Evolutionary conservation across 345 rosid species (phyloP), one percentile per base, ranked within the genome.

Genomic region (Anacardium occidentale): DNA sequence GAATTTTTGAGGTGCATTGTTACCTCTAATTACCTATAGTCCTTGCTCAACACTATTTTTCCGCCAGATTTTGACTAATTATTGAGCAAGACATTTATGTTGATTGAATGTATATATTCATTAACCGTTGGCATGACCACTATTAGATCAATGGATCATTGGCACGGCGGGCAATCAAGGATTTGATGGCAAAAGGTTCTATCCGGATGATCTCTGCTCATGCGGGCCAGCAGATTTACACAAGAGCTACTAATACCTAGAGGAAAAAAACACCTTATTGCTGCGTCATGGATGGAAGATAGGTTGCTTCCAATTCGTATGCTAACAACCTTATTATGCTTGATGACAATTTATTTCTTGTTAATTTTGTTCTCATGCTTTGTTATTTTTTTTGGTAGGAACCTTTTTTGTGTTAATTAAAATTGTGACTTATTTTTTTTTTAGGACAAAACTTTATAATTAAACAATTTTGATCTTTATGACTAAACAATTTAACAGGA

Each of bases 211-310:
- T 91, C 5, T 86, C 95, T 62, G 77, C 92, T 56, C 93, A 90
- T 77, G 67, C 94, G 12, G 88, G 93, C 87, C 94, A 90, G 82
- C 91, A 90, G 85, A 92, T 92, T 54, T 89, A 89, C 84, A 88
- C 94, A 47, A 85, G 97, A 77, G 91, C 92, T 0, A 87, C 96
- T 4, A 88, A 88, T 72, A 86, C 88, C 75, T 90, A 82, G 75
- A 64, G 0, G 2, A 44, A 10, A 25, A 20, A 20, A 20, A 21
- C 50, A 51, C 1, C n/a, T 63, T 45, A 40, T 40, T 13, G 10
- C 2, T 11, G 2, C n/a, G 11, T 40, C 45, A 37, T 40, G 50
- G 50, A 62, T 62, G 10, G 17, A n/a, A n/a, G n/a, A 34, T 34
- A 62, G 52, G 9, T 63, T 42, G 20, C 12, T 63, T 42, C 66